Evolutionary conservation across 495 filamentous ascomycete species (phyloP), one percentile per base, ranked within the genome.

Genomic region (Talaromyces adpressus): DNA sequence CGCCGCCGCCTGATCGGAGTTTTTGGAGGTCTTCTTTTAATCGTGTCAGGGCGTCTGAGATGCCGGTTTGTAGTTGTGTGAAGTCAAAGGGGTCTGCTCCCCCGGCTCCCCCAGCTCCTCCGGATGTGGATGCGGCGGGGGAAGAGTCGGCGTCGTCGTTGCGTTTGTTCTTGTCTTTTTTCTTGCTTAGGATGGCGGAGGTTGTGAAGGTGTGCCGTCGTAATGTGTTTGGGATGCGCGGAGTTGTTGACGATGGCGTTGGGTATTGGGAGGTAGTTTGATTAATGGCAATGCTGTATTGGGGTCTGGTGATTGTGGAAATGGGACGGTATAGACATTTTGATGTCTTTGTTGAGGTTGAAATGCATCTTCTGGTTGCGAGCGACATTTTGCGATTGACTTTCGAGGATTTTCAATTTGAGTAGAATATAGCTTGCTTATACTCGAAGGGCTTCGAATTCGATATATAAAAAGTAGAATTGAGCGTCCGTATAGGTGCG

Each of bases 81-180:
- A 94, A 83, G 75, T 93, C 86, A 70, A 82, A 86, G 5, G 89
- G 88, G 67, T 93, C 84, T 41, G 70, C 47, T 8, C 78, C 59
- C 14, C 62, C 70, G 6, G 1, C 64, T 56, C 23, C 29, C 7
- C 6, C 29, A 7, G 0, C 29, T 30, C 29, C 41, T 53, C 27
- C 25, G 7, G 45, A 7, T 52, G 58, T 16, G 6, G 29, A 2
- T 32, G 56, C 29, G 11, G 56, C 9, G 14, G 56, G 23, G 4
- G 25, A 54, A 29, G 56, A 34, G 18, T 58, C 56, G 27, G 5
- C 11, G 16, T 61, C 58, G 20, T 45, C 58, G 20, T 27, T 49
- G 29, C 51, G 57, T 58, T 57, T 63, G 52, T 27, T 63, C 29
- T 57, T 57, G 56, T 63, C 60, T 36, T 62, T 63, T 52, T 59